Evolutionary conservation across 78 protist species (phyloP).

Genomic region (Guillardia theta): DNA sequence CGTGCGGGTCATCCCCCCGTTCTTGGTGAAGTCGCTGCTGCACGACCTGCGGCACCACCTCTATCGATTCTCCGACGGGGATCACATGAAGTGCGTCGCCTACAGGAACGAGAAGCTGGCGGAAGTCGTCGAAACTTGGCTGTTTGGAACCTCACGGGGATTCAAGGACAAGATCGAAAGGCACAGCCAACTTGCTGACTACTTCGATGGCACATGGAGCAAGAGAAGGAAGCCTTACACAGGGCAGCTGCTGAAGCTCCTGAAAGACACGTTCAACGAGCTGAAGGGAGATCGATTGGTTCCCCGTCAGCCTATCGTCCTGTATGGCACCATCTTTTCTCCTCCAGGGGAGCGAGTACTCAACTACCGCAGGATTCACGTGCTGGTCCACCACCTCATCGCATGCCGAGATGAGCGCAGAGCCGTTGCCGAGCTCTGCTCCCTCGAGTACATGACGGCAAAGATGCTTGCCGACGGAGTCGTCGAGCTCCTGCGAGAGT

Average conservation of each 20-base stretch:
- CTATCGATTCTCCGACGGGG: background rate
- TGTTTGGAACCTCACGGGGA: background rate
- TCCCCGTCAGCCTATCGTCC: background rate
- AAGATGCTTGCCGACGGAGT: background rate
- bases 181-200: background rate
- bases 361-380: background rate
- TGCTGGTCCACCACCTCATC: background rate
- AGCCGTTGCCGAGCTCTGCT: background rate
- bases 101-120: background rate
- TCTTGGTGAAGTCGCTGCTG: background rate
- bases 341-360: background rate
- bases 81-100: background rate
- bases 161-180: background rate
- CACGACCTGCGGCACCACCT: background rate
- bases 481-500: background rate
- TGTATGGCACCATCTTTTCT: background rate
- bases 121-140: background rate
- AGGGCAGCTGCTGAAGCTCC: background rate
- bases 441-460: background rate
- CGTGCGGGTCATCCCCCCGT: background rate
- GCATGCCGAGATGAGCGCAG: background rate
- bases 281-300: background rate
- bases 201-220: background rate
- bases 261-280: background rate
- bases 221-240: background rate